Conservation (phyloP, 345 rosid species). For the Arabidopsis suecica region DNA sequence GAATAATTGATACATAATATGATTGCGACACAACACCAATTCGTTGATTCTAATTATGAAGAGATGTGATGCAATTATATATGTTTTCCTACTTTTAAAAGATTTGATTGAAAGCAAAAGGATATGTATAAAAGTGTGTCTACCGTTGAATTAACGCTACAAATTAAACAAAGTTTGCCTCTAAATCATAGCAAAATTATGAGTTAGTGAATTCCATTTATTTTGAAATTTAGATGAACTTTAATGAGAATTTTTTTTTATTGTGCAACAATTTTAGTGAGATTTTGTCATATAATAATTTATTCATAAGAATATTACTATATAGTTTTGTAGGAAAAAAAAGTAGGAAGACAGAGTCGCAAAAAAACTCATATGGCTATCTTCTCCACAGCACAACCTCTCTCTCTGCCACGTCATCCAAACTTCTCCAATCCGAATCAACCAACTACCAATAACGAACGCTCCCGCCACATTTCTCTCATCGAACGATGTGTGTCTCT, state of each 20-base stretch:
- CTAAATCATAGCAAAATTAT: not conserved
- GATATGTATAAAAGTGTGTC: no score
- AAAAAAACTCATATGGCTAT: constrained; percentile 28
- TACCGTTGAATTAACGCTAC: no score
- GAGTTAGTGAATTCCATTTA: not conserved
- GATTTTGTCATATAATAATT: not conserved
- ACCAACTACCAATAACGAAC: constrained; percentile 47
- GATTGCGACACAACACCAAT: not conserved
- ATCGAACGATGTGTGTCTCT: constrained; percentile 51
- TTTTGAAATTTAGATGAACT: not conserved
- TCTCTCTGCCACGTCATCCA: constrained; percentile 51
- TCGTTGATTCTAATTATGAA: not conserved
- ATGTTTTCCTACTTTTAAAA: not conserved
- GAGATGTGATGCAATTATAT: not conserved
- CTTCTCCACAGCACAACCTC: constrained; percentile 40
- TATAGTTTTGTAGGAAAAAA: not conserved
- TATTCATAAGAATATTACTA: not conserved
- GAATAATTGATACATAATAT: not conserved
- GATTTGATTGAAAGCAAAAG: not conserved
- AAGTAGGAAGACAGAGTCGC: not conserved
- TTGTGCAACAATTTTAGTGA: no score
- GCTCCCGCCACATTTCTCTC: constrained; percentile 44
- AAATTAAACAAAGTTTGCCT: not conserved
- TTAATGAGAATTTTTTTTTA: not conserved
- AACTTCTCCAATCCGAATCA: constrained; percentile 32